Conservation (phyloP, 345 rosid genomes). For the Barbarea vulgaris region DNA sequence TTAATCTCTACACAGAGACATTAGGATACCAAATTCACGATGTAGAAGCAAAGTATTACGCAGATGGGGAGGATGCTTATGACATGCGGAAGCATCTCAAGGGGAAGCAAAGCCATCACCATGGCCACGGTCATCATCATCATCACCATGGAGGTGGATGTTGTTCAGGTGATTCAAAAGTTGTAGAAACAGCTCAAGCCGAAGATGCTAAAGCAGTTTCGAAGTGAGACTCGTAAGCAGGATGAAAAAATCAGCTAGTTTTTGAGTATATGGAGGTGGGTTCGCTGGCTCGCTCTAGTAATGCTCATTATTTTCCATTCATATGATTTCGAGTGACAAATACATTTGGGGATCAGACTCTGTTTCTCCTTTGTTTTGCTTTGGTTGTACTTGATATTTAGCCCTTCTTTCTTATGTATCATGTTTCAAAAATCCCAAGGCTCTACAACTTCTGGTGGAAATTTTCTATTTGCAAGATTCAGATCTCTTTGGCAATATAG, state of each 20-base stretch:
- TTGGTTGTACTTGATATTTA: conserved; percentile 29
- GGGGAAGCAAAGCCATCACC: conserved; percentile 77
- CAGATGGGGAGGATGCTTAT: conserved; percentile 98
- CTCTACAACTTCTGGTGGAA: conserved; percentile 31
- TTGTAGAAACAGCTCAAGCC: conserved; percentile 48
- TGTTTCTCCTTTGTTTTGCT: conserved; percentile 16
- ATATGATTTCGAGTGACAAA: conserved; percentile 33
- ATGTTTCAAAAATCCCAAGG: conserved; percentile 16
- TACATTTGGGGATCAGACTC: conserved; percentile 14
- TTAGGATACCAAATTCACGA: conserved; percentile 88
- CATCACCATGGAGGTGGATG: conserved; percentile 90
- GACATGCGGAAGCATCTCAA: conserved; percentile 96
- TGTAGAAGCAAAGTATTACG: conserved; percentile 95
- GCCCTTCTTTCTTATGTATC: conserved; percentile 22
- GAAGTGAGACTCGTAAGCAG: conserved; percentile 51
- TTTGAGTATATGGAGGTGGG: conserved; percentile 10
- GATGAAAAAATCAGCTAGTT: conserved; percentile 36
- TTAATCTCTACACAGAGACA: conserved; percentile 84
- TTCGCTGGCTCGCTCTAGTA: conserved; percentile 1
- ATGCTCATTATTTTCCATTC: conserved; percentile 13
- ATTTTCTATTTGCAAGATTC: conserved; percentile 31
- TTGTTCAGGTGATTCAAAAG: conserved; percentile 65
- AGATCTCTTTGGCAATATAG: conserved; percentile 12
- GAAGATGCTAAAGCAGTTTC: conserved; percentile 59
- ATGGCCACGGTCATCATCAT: conserved; percentile 56